Base-by-base conservation (phyloP, 129 eudicot genomes). In the Saposhnikovia divaricata region DNA sequence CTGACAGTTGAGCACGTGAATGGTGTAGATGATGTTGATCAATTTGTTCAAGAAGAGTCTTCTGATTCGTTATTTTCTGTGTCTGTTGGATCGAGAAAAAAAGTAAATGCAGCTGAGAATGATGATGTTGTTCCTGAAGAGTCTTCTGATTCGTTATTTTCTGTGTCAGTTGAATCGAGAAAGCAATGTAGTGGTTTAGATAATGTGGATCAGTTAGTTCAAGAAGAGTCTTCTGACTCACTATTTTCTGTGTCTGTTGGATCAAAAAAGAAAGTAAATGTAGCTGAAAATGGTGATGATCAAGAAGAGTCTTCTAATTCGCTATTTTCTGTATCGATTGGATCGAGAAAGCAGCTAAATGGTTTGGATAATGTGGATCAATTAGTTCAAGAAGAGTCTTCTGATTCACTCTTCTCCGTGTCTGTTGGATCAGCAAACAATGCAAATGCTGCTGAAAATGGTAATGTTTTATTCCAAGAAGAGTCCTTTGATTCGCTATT, bases 61-160 rank as follows among this genome's bases (percentile, higher is more conserved):
- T 92, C 90, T 21, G 93, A 85, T 39, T 93, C 96, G 8, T 84
- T 90, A 77, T 90, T 90, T 83, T 89, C 93, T 39, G 77, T 90
- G 76, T 86, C 98, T 12, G 76, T 93, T 15, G 87, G 89, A 65
- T 89, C 88, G 21, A 84, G 85, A 77, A 90, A 79, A 72, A 85
- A 83, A 42, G 71, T 70, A 23, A 74, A 72, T 39, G 81, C 63
- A 15, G 80, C 44, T 48, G 90, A 85, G 6, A 27, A 12, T 27
- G 59, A 38, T 44, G 40, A 27, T 45, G 85, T 72, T 44, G 80
- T 81, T 63, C 83, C 77, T 75, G 83, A 83, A 70, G 91, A 90
- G 80, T 85, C 93, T 51, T 92, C 89, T 15, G 93, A 83, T 37
- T 90, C 96, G 10, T 81, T 90, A 74, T 90, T 89, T 82, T 89